Evolutionary conservation across 2,329 filamentous ascomycete genomes (phyloP), one percentile per base, ranked within the genome.

Genomic region (Xylaria sp.): DNA sequence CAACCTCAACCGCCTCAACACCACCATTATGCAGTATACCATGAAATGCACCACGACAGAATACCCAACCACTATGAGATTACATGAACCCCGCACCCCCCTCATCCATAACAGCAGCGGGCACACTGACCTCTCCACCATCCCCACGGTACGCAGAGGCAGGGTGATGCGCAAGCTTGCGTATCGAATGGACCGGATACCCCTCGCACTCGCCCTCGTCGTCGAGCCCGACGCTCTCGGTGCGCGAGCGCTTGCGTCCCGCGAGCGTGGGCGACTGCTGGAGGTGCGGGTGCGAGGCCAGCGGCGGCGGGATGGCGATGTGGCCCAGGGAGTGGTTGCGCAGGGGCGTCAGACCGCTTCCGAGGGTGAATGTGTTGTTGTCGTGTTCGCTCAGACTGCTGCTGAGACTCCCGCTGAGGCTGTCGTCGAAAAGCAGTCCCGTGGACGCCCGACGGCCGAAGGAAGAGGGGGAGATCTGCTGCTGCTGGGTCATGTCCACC

Each of bases 241-340:
- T 74, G 55, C 79, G 78, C 48, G 75, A 73, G 15, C 79, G 75
- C 75, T 80, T 81, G 70, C 76, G 78, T 12, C 76, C 73, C 7
- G 71, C 64, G 1, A 74, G 56, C 37, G 59, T 46, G n/a, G 71
- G 60, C 0, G 70, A 66, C 46, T 48, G 46, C 8, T 48, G 46
- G 5, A 23, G 18, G 8, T 48, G 28, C 5, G 59, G 9, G 20
- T 70, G 68, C 34, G 63, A 63, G 3, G 56, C 34, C 12, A 69
- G 23, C 2, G 25, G 9, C 2, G 39, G 61, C 3, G 39, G 61
- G 48, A 65, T 39, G 46, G 46, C n/a, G 20, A 50, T 23, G 10
- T 56, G 55, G 0, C 44, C 37, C 15, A 50, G 63, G 5, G 44
- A 23, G 25, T 37, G 58, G 32, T 65, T 69, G n/a, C 69, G 63